Conservation (phyloP, 1,139 yeast species). For the Sugiyamaella novakii region DNA sequence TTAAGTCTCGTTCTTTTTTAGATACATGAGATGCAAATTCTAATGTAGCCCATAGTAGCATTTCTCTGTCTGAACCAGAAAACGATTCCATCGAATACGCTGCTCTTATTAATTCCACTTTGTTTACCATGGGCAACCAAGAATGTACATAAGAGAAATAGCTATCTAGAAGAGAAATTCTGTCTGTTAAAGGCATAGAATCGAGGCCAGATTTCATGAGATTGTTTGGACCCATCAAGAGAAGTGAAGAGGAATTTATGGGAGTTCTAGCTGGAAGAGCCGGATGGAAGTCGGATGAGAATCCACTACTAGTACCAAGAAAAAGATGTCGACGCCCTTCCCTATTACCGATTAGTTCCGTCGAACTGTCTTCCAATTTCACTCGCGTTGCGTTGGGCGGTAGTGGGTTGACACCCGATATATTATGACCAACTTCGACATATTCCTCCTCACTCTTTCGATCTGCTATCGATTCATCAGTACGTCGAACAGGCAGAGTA, state of each 20-base stretch:
- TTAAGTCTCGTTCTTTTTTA: conserved; percentile 1
- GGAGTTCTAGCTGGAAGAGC: conserved; percentile 10
- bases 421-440: neutral
- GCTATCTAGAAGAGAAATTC: conserved; percentile 22
- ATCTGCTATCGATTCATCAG: neutral
- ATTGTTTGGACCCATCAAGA: conserved; percentile 5
- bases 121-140: conserved; percentile 32
- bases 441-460: neutral
- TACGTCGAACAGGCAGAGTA: neutral
- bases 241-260: neutral
- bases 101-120: conserved; percentile 20
- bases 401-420: neutral
- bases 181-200: conserved; percentile 17
- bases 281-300: conserved; percentile 16
- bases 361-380: no score
- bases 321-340: neutral
- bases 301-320: conserved; percentile 20
- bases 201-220: conserved; percentile 12
- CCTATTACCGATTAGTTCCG: no score
- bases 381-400: neutral
- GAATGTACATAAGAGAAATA: conserved; percentile 28
- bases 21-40: conserved; percentile 14
- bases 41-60: conserved; percentile 20
- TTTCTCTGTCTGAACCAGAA: conserved; percentile 16
- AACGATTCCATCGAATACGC: conserved; percentile 22